Base-by-base conservation (phyloP, 257 asterid species). In the Jacaranda mimosifolia region DNA sequence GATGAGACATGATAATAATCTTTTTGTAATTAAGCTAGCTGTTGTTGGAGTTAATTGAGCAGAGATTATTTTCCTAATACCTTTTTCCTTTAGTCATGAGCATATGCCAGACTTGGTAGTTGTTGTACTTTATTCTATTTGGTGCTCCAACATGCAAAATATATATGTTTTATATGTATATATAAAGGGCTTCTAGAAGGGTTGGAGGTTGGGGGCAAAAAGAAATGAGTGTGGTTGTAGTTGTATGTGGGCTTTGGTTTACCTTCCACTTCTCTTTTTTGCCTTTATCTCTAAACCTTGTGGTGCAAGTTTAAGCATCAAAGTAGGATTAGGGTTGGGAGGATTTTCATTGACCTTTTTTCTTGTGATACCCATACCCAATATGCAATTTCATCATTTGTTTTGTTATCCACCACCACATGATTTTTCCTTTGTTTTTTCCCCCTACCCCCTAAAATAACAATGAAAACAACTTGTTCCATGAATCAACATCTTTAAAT, bases 171-270 rank as follows among this genome's bases (percentile, higher is more conserved):
- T 40, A 4, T 40, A 40, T 40, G 5, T 40, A 40, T 40, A 40
- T 40, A 40, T 40, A 3, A 74, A 59, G 80, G 77, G 90, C 81
- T 93, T 93, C 98, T 91, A 91, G 98, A 89, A 91, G 96, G 74
- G 72, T 83, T 84, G 85, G 87, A 74, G 82, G 90, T 82, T 83
- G 87, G 72, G 83, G 79, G 74, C 58, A 79, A 81, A 66, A 72
- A 64, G 70, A 65, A 63, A 83, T 80, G 87, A 86, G 84, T 88
- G 88, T 87, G 91, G 89, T 86, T 84, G 96, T 84, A 52, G 88
- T 87, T 84, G 90, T 77, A 69, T 80, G 83, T 85, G 86, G 85
- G 83, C 81, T 80, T 80, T 62, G 85, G 80, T 82, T 85, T 81
- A 85, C 86, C 89, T 80, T 82, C 86, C 86, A 83, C 86, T 77